Evolutionary conservation across 768 basidiomycete species (phyloP).

Genomic region (Macrolepiota fuliginosa): DNA sequence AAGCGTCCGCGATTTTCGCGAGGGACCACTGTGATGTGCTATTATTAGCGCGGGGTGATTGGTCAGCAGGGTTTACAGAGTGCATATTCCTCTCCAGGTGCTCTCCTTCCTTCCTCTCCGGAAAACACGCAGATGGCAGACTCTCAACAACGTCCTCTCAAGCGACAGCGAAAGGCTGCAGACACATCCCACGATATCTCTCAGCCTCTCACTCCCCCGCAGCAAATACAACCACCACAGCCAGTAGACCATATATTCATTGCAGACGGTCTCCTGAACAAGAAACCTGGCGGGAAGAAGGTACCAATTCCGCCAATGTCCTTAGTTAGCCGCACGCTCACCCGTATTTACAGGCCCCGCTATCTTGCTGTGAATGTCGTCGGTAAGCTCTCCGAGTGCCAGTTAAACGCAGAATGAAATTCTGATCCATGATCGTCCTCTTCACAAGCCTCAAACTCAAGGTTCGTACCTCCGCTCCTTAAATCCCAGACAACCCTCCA

Average conservation of each 20-base stretch:
- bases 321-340: slow-evolving; percentile 9
- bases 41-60: slow-evolving; percentile 4
- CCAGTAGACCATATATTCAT: slow-evolving; percentile 52
- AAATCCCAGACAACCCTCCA: not conserved
- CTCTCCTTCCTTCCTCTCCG: slow-evolving; percentile 8
- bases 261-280: slow-evolving; percentile 41
- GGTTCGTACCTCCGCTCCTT: slow-evolving; percentile 30
- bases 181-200: slow-evolving; percentile 15
- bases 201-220: slow-evolving; percentile 15
- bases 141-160: slow-evolving; percentile 34
- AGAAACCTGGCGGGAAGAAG: slow-evolving; percentile 48
- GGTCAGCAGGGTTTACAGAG: slow-evolving; percentile 3
- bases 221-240: slow-evolving; percentile 26
- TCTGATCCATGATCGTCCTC: slow-evolving; percentile 11
- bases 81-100: slow-evolving; percentile 6
- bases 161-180: slow-evolving; percentile 43
- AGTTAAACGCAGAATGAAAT: slow-evolving; percentile 12
- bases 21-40: slow-evolving; percentile 1
- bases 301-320: slow-evolving; percentile 21
- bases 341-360: slow-evolving; percentile 35
- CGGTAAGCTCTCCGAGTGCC: slow-evolving; percentile 33
- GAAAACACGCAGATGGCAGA: slow-evolving; percentile 14
- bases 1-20: slow-evolving; percentile 7
- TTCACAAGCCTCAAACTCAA: slow-evolving; percentile 50
- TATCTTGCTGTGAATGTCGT: slow-evolving; percentile 64